Percentiles rank a stretch among this genome's conserved stretches.
Evolutionary conservation across 305 asterid genomes (phyloP).

Genomic region (Fraxinus ornus): DNA sequence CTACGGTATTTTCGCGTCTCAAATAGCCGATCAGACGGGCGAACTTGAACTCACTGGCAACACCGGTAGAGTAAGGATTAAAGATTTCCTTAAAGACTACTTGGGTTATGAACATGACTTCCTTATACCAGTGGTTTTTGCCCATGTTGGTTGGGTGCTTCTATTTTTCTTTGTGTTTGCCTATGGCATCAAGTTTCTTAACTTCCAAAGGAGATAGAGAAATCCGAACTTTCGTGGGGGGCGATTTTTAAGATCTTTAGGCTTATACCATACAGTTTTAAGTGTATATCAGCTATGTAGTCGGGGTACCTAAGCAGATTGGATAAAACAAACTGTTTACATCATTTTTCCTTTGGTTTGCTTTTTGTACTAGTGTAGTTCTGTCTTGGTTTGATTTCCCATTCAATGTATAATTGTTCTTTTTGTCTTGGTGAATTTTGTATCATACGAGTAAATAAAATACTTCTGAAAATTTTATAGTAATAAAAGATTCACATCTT

Average conservation of each 20-base stretch:
- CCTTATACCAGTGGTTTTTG: slow-evolving; percentile 57
- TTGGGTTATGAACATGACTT: slow-evolving; percentile 72
- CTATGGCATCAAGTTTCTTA: slow-evolving; percentile 77
- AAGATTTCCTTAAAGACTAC: slow-evolving; percentile 38
- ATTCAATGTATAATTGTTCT: neutral
- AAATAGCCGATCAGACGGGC: slow-evolving; percentile 52
- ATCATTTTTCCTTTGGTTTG: neutral
- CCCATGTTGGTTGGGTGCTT: slow-evolving; percentile 82
- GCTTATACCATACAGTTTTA: neutral
- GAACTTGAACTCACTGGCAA: slow-evolving; percentile 35
- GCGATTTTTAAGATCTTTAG: neutral
- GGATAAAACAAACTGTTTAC: neutral
- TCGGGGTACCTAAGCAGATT: neutral
- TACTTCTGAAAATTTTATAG: neutral
- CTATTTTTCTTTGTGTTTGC: slow-evolving; percentile 78
- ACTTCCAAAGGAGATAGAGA: slow-evolving; percentile 65
- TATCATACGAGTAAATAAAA: neutral
- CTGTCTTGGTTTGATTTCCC: neutral
- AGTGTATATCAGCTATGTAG: neutral
- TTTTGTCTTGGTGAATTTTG: neutral
- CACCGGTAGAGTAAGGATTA: slow-evolving; percentile 23
- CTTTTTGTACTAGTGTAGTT: neutral
- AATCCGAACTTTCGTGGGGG: neutral
- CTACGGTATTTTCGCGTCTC: slow-evolving; percentile 68
- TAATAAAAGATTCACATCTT: neutral